These are phyloP conservation scores for Candida anglica DNA, from an alignment of 805 yeast species.

Conservation along the genomic window DNA sequence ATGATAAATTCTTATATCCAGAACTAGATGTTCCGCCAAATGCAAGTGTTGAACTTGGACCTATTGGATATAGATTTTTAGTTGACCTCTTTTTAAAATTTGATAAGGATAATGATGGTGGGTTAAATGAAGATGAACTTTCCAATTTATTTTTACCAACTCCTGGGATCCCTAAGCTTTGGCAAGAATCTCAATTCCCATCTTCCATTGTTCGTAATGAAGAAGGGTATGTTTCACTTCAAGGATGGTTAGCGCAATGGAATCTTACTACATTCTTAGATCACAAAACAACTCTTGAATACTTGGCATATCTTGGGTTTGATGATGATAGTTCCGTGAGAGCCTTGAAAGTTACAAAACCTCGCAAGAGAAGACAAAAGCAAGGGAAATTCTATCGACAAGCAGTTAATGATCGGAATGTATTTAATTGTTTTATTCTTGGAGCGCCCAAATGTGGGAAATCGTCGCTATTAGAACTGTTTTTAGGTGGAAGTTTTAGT, in stretches of 20 bases:
- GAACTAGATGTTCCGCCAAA: conserved; percentile 66
- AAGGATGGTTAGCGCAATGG: conserved; percentile 99
- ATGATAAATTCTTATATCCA: conserved; percentile 78
- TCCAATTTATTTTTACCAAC: conserved; percentile 74
- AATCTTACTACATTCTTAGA: conserved; percentile 90
- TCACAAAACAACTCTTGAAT: conserved; percentile 78
- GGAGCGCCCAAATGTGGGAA: conserved; percentile 90
- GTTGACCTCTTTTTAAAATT: conserved; percentile 86
- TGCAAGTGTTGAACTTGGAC: conserved; percentile 87
- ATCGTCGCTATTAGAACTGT: conserved; percentile 76
- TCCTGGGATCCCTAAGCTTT: conserved; percentile 84
- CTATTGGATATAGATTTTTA: conserved; percentile 84
- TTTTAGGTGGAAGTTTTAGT: conserved; percentile 68
- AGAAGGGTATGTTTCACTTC: conserved; percentile 83
- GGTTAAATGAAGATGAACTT: conserved; percentile 73
- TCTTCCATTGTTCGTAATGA: conserved; percentile 85
- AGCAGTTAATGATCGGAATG: conserved; percentile 75
- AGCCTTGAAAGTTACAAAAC: conserved; percentile 70
- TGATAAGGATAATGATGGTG: conserved; percentile 97
- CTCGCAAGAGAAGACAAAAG: conserved; percentile 67
- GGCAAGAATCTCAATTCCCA: conserved; percentile 88
- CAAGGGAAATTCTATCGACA: conserved; percentile 63
- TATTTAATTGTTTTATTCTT: conserved; percentile 82
- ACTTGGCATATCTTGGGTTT: conserved; percentile 86
- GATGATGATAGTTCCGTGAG: conserved; percentile 38